Conservation (phyloP, 2,329 filamentous ascomycete species). For the Ophiostoma montium region DNA sequence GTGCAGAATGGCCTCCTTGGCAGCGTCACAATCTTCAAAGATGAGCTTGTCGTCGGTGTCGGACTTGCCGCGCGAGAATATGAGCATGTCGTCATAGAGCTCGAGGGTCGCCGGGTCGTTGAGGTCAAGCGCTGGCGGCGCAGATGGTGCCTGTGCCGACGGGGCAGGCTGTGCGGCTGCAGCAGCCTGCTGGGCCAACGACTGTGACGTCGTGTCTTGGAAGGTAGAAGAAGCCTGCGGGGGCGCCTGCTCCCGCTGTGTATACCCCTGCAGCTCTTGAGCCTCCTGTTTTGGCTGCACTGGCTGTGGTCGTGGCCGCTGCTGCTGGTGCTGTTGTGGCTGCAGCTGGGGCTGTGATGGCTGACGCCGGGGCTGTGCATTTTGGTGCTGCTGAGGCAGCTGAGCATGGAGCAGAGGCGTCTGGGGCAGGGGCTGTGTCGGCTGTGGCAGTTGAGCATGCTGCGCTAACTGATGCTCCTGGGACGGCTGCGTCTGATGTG, state of each 20-base stretch:
- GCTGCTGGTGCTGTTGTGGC: background rate
- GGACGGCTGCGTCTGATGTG: background rate
- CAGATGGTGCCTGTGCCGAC: background rate
- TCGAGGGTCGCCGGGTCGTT: conserved; percentile 14
- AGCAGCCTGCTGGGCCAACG: background rate
- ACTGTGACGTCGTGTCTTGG: background rate
- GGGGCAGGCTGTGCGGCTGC: background rate
- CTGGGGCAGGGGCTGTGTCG: background rate
- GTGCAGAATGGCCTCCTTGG: conserved; percentile 18
- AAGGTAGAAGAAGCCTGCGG: background rate
- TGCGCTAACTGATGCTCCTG: background rate
- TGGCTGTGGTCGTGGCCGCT: background rate
- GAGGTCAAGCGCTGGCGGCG: conserved; percentile 5
- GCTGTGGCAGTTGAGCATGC: background rate
- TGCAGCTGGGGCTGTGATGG: background rate
- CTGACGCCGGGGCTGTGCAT: background rate
- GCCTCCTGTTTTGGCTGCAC: background rate
- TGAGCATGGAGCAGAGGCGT: background rate
- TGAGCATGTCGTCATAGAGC: conserved; percentile 17
- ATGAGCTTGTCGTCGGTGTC: conserved; percentile 15
- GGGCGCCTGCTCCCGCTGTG: background rate
- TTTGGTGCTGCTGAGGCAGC: background rate
- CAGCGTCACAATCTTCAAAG: conserved; percentile 17
- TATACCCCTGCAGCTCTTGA: background rate
- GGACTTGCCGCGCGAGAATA: conserved; percentile 15